Base-by-base conservation (phyloP, 768 basidiomycete species). In the Suillus cothurnatus region DNA sequence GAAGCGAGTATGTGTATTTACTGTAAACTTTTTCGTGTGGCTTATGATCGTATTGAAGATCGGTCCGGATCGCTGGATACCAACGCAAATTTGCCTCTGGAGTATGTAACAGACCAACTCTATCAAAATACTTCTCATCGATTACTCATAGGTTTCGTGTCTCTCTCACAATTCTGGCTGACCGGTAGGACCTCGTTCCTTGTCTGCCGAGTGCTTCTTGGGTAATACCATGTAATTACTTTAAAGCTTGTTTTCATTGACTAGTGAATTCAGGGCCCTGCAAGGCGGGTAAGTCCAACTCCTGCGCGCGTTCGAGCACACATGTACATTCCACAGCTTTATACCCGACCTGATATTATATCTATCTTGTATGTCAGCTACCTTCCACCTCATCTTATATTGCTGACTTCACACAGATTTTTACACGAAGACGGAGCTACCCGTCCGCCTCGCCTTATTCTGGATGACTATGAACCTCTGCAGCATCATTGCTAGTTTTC, bases 1-100 rank as follows among this genome's bases (percentile, higher is more conserved):
- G 1, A 89, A 89, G 73, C 79, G 82, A 15, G 81, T 88, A 50
- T 53, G 80, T 71, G 2, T 19, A 17, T 47, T 11, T 17, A 23
- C 60, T n/a, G 14, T 56, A 23, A 38, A 39, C 41, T 49, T 2
- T 43, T 31, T 64, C 8, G 45, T 9, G 14, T 58, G 31, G 17
- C 50, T 21, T 41, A 31, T n/a, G 38, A 26, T 68, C 14, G 58
- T 62, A 23, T 19, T 21, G 38, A 58, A 85, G 83, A 67, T 87
- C 45, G 87, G 88, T 3, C 87, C 87, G 4, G 88, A 89, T 72
- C 81, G 84, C 31, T 88, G 85, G 86, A 86, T 87, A 72, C 85
- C 86, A 6, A 81, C 79, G 1, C 86, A 87, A 71, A 85, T 87
- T 77, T 83, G 82, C 61, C 65, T 81, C 21, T 87, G 85, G 85